Conservation (phyloP, 345 rosid genomes). For the Hevea brasiliensis region DNA sequence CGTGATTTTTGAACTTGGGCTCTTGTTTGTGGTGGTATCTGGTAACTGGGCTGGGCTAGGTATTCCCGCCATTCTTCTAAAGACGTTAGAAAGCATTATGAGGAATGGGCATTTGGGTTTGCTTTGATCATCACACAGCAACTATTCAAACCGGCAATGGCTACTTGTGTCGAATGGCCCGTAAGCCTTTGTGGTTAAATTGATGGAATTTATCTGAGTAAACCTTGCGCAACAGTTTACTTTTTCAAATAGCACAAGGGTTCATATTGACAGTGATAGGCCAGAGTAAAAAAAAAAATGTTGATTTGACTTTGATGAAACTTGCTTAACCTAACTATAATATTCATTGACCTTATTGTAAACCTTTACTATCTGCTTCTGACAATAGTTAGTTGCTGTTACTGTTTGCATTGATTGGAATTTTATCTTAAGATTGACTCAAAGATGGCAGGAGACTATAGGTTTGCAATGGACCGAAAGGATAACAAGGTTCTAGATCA, state of each 20-base stretch:
- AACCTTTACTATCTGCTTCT: not conserved
- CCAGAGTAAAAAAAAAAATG: too few relatives aligned
- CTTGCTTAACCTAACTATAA: not conserved
- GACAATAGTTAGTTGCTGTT: not conserved
- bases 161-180: constrained; percentile 18
- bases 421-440: constrained; percentile 4
- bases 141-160: constrained; percentile 32
- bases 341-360: too few relatives aligned
- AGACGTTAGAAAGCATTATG: too few relatives aligned
- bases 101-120: not conserved
- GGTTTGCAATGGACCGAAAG: constrained; percentile 49
- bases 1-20: too few relatives aligned
- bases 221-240: too few relatives aligned
- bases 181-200: too few relatives aligned
- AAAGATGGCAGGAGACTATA: constrained; percentile 43
- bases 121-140: constrained; percentile 30
- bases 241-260: too few relatives aligned
- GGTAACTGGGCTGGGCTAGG: too few relatives aligned
- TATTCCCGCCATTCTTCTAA: too few relatives aligned
- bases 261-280: too few relatives aligned
- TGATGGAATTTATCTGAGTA: too few relatives aligned
- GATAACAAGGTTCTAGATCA: constrained; percentile 38
- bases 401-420: not conserved
- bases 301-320: not conserved
- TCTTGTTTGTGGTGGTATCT: too few relatives aligned